These are phyloP conservation scores for Codiaeum variegatum DNA, from an alignment of 441 rosid species.

Conservation along the genomic window DNA sequence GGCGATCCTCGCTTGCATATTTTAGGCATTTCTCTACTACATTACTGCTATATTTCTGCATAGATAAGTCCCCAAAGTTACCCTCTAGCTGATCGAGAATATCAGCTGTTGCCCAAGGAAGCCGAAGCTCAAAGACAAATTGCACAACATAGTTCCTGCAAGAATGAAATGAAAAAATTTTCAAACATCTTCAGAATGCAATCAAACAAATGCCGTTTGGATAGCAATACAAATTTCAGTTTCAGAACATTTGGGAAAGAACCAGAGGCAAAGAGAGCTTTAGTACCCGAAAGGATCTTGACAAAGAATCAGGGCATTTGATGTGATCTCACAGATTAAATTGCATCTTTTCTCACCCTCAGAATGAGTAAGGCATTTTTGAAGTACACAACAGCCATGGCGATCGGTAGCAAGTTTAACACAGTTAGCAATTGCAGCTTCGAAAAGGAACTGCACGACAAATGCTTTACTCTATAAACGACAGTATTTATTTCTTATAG, in stretches of 20 bases:
- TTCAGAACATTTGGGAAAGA: neutral
- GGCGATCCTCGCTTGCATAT: constrained; percentile 50
- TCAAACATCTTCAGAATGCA: neutral
- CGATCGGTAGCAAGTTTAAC: constrained; percentile 74
- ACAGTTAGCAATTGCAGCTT: constrained; percentile 59
- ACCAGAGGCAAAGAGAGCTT: neutral
- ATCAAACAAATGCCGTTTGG: neutral
- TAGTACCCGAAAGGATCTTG: constrained; percentile 80
- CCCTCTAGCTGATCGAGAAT: constrained; percentile 67
- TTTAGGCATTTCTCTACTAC: constrained; percentile 81
- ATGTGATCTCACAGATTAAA: constrained; percentile 52
- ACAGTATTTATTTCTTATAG: constrained; percentile 12
- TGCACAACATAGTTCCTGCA: constrained; percentile 85
- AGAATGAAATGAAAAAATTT: neutral
- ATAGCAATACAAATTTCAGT: neutral
- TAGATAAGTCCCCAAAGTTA: constrained; percentile 59
- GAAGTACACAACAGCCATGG: constrained; percentile 86
- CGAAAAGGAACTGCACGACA: constrained; percentile 57
- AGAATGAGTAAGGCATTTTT: constrained; percentile 63
- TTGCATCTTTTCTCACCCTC: constrained; percentile 50
- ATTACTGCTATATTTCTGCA: constrained; percentile 88
- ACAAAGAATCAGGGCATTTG: constrained; percentile 67
- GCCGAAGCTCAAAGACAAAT: constrained; percentile 60
- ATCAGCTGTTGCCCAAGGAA: constrained; percentile 55
- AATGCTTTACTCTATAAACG: neutral